Percentiles rank a stretch among this genome's conserved stretches.
phyloP scores from a whole-genome alignment of 2,329 filamentous ascomycete species.

The Colletotrichum sp. region DNA sequence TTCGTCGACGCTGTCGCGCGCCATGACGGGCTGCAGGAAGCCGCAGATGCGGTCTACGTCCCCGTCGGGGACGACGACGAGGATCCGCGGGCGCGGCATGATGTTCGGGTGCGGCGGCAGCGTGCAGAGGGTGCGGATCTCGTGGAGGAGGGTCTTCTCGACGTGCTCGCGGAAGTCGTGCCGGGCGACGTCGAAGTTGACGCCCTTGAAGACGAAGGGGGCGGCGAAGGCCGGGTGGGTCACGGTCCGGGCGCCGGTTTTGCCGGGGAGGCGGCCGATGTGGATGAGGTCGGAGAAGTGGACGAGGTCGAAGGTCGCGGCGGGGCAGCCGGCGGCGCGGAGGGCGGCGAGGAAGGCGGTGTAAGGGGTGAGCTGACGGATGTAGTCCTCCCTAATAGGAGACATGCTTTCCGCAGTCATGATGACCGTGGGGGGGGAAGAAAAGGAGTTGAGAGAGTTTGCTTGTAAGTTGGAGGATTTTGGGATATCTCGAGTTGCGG shows the following conservation, averaged over 20 bases:
- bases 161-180: constrained; percentile 9
- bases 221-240: neutral
- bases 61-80: constrained; percentile 10
- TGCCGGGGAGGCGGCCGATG: constrained; percentile 11
- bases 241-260: constrained; percentile 19
- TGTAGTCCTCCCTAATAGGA: constrained; percentile 10
- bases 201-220: constrained; percentile 23
- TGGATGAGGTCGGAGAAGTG: constrained; percentile 8
- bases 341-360: neutral
- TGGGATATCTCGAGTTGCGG: neutral
- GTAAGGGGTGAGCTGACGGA: constrained; percentile 10
- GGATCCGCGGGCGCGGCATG: constrained; percentile 13
- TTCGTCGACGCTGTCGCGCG: constrained; percentile 14
- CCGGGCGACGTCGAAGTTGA: constrained; percentile 14
- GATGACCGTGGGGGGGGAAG: neutral
- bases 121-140: constrained; percentile 19
- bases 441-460: neutral
- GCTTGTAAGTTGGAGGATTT: neutral
- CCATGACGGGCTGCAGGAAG: constrained; percentile 20
- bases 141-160: constrained; percentile 19
- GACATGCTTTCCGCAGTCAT: neutral
- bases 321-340: neutral
- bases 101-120: constrained; percentile 25
- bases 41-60: constrained; percentile 18
- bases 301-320: neutral